Evolutionary conservation across 306 rosid species (phyloP).

Genomic region (Cajanus cajan): DNA sequence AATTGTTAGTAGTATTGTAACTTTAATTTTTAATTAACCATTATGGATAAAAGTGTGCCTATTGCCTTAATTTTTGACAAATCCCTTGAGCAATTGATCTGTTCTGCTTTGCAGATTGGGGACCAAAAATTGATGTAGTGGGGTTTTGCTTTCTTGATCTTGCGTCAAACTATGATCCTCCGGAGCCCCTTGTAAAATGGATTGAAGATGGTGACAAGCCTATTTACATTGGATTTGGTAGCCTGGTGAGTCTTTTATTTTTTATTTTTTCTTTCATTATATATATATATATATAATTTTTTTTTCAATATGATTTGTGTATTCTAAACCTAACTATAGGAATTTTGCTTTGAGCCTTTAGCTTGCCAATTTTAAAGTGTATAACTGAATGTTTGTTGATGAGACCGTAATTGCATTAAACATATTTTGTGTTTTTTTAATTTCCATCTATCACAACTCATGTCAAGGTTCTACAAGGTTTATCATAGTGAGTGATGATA

Average conservation of each 20-base stretch:
- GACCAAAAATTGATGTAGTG: conserved; percentile 89
- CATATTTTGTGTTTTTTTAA: neutral
- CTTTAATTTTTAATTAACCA: neutral
- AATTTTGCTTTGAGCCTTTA: neutral
- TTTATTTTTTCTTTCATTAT: conserved; percentile 11
- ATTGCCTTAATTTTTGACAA: conserved; percentile 11
- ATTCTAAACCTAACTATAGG: neutral
- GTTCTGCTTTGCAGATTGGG: conserved; percentile 85
- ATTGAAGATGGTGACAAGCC: conserved; percentile 87
- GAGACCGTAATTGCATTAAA: neutral
- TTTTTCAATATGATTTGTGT: conserved; percentile 9
- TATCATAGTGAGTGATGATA: neutral
- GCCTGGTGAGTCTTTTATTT: conserved; percentile 76
- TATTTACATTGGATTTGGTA: conserved; percentile 93
- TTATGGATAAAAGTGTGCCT: neutral
- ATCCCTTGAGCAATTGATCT: neutral
- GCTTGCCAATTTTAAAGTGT: neutral
- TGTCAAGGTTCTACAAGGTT: neutral
- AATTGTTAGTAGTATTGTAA: neutral
- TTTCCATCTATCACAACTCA: neutral
- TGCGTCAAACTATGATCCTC: conserved; percentile 94
- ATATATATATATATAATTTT: neutral
- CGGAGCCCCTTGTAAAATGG: conserved; percentile 78
- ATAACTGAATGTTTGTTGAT: neutral
- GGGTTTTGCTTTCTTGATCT: conserved; percentile 99